A percentile compares a stretch with the other conserved stretches of the same genome.
phyloP scores from a whole-genome alignment of 805 yeast species.

The Metschnikowia kofuensis region DNA sequence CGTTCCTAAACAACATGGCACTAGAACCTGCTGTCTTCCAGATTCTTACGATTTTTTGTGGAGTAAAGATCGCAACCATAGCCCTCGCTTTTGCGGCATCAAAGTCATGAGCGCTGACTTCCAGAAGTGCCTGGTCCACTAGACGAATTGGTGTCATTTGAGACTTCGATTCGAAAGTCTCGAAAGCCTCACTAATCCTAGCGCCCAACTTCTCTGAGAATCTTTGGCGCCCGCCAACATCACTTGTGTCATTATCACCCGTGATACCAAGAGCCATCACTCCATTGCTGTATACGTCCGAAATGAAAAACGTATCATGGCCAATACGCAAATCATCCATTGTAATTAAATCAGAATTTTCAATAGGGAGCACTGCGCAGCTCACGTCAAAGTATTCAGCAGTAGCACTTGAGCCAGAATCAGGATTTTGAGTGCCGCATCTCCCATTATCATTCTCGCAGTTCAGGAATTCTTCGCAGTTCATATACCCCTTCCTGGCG shows the following conservation, averaged over 20 bases:
- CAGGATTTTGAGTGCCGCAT: background rate
- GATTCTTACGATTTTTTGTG: conserved; percentile 1
- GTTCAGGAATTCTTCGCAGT: background rate
- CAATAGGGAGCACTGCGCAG: background rate
- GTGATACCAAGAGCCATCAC: conserved; percentile 5
- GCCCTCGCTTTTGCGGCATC: conserved; percentile 1
- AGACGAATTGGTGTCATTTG: background rate
- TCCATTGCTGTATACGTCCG: background rate
- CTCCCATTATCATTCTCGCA: background rate
- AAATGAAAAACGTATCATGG: conserved; percentile 1
- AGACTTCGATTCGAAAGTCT: background rate
- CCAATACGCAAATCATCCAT: background rate
- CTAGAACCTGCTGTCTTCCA: conserved; percentile 2
- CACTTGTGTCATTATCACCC: background rate
- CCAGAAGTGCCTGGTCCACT: background rate
- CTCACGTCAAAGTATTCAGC: conserved; percentile 1
- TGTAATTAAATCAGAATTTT: background rate
- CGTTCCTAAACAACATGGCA: conserved; percentile 5
- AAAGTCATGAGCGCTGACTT: background rate
- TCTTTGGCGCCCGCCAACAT: background rate
- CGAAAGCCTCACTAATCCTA: background rate
- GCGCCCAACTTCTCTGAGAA: conserved; percentile 4
- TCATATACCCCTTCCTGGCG: background rate
- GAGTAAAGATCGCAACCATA: conserved; percentile 2
- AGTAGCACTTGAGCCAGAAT: background rate